These are phyloP conservation scores for Wickerhamomyces queroliae DNA, from an alignment of 805 yeast genomes.

Conservation along the genomic window DNA sequence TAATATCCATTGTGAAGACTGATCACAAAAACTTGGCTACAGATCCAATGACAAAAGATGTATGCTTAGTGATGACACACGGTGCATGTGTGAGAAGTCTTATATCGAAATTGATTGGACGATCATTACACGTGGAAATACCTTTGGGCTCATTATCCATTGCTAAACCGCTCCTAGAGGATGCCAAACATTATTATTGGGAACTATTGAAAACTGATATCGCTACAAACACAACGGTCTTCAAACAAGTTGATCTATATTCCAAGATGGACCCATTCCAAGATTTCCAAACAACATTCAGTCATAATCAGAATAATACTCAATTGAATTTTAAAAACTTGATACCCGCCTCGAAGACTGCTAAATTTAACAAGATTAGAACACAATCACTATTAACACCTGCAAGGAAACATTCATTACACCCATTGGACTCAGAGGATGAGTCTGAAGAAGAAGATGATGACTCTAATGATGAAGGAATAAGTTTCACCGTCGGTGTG, in stretches of 20 bases:
- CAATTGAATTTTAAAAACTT: slow-evolving; percentile 17
- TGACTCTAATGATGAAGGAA: slow-evolving; percentile 20
- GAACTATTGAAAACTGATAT: slow-evolving; percentile 21
- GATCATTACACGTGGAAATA: slow-evolving; percentile 33
- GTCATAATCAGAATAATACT: slow-evolving; percentile 1
- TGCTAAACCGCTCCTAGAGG: slow-evolving; percentile 11
- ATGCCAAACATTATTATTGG: slow-evolving; percentile 12
- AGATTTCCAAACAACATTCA: slow-evolving; percentile 20
- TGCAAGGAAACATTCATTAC: background rate
- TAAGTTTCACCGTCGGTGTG: slow-evolving; percentile 17
- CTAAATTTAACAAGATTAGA: slow-evolving; percentile 12
- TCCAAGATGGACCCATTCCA: slow-evolving; percentile 19
- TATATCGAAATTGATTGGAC: slow-evolving; percentile 30
- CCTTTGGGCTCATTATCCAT: slow-evolving; percentile 29
- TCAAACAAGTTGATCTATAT: slow-evolving; percentile 13
- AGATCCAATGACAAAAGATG: slow-evolving; percentile 24
- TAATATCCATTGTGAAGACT: slow-evolving; percentile 27
- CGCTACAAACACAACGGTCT: slow-evolving; percentile 9
- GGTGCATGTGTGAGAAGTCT: slow-evolving; percentile 38
- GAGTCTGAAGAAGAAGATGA: slow-evolving; percentile 11
- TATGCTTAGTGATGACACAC: slow-evolving; percentile 33
- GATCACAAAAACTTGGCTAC: slow-evolving; percentile 20
- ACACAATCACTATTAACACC: slow-evolving; percentile 18
- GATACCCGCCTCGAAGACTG: slow-evolving; percentile 9
- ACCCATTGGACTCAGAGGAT: background rate